phyloP scores from a whole-genome alignment of 352 stramenopile genomes.

The Bremia lactucae region DNA sequence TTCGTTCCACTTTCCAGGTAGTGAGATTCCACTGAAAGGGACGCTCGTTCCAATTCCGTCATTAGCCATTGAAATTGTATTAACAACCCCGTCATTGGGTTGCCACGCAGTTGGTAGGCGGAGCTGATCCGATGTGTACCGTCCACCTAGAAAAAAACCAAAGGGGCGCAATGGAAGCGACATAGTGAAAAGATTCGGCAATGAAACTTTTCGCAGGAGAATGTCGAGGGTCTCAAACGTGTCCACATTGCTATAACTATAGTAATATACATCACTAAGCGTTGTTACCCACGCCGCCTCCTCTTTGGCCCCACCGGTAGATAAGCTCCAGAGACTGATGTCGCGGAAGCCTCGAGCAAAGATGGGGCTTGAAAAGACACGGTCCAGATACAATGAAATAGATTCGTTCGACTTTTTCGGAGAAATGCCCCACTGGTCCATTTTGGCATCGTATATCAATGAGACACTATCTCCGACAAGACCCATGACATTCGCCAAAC shows the following conservation, averaged over 20 bases:
- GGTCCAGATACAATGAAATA: conserved; percentile 26
- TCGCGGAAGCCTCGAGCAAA: conserved; percentile 36
- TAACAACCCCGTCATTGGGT: conserved; percentile 34
- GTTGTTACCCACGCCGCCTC: conserved; percentile 43
- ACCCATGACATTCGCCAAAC: conserved; percentile 20
- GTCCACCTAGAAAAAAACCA: conserved; percentile 25
- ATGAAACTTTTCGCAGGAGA: conserved; percentile 28
- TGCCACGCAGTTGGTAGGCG: conserved; percentile 30
- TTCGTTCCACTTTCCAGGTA: conserved; percentile 39
- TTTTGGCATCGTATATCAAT: conserved; percentile 36
- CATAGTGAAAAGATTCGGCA: conserved; percentile 41
- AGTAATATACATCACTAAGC: conserved; percentile 48
- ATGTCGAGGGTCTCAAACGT: conserved; percentile 26
- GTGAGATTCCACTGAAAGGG: conserved; percentile 19
- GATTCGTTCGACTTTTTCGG: conserved; percentile 19
- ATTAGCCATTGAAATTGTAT: conserved; percentile 33
- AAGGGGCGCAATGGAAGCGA: conserved; percentile 24
- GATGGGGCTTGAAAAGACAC: conserved; percentile 28
- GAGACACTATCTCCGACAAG: conserved; percentile 13
- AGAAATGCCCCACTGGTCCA: conserved; percentile 38
- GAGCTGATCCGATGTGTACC: conserved; percentile 19
- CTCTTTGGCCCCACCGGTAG: conserved; percentile 31
- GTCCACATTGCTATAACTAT: conserved; percentile 36
- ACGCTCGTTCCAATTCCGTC: conserved; percentile 18
- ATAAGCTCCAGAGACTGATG: conserved; percentile 35